These are phyloP conservation scores for Phtheirospermum japonicum DNA, from an alignment of 257 asterid genomes.

Conservation along the genomic window DNA sequence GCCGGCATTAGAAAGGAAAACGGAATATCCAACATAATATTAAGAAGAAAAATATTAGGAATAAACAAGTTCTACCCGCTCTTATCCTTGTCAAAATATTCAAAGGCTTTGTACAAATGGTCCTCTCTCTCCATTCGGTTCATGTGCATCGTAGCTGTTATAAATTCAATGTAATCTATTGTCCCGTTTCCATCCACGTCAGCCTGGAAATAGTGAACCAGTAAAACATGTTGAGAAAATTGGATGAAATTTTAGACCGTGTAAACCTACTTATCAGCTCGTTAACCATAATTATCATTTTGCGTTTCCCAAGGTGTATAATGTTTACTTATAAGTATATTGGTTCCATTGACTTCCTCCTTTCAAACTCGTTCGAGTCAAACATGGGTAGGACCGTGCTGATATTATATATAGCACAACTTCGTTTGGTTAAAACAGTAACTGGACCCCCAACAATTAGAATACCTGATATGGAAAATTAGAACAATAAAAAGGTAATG, in stretches of 20 bases:
- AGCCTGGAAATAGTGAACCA: slow-evolving; percentile 51
- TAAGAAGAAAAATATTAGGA: slow-evolving; percentile 11
- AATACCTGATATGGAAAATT: slow-evolving; percentile 1
- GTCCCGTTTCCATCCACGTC: slow-evolving; percentile 92
- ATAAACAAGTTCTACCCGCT: slow-evolving; percentile 60
- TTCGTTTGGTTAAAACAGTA: too few relatives aligned
- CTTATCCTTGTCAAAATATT: slow-evolving; percentile 85
- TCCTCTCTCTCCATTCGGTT: slow-evolving; percentile 90
- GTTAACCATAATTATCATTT: too few relatives aligned
- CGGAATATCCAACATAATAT: slow-evolving; percentile 16
- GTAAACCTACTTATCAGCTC: too few relatives aligned
- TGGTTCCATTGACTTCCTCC: too few relatives aligned
- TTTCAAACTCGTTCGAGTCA: too few relatives aligned
- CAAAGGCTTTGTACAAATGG: slow-evolving; percentile 82
- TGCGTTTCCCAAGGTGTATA: too few relatives aligned
- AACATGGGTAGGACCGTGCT: too few relatives aligned
- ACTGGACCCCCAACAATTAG: not conserved
- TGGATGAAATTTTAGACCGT: not conserved
- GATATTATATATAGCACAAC: too few relatives aligned
- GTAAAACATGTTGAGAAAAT: not conserved
- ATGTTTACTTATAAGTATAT: not conserved
- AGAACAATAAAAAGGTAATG: not conserved
- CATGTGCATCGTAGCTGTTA: slow-evolving; percentile 94
- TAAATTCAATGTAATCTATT: slow-evolving; percentile 81
- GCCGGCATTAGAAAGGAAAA: slow-evolving; percentile 27